phyloP scores from a whole-genome alignment of 2,329 filamentous ascomycete species.

The Epichloe glyceriae region DNA sequence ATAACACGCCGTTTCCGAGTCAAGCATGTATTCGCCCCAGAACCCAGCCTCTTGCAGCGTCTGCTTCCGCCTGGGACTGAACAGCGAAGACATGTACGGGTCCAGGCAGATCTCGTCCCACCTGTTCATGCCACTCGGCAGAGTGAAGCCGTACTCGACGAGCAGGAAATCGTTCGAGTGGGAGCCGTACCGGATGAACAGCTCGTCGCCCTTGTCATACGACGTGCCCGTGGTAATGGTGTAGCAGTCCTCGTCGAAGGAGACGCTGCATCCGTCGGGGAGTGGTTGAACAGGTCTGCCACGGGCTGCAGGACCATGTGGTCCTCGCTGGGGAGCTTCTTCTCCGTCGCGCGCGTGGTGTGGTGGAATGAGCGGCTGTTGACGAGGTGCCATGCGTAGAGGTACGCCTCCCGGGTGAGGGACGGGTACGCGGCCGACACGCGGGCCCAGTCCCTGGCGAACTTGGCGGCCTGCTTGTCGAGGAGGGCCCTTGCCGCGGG shows the following conservation, averaged over 20 bases:
- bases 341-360: constrained; percentile 30
- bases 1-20: constrained; percentile 37
- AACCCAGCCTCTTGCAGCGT: constrained; percentile 33
- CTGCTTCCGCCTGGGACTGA: constrained; percentile 21
- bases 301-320: constrained; percentile 59
- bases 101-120: constrained; percentile 40
- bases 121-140: constrained; percentile 28
- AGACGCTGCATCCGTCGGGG: constrained; percentile 36
- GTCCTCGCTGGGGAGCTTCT: constrained; percentile 34
- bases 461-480: constrained; percentile 35
- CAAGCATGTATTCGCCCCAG: constrained; percentile 37
- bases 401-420: constrained; percentile 27
- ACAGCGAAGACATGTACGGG: constrained; percentile 28
- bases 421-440: constrained; percentile 17
- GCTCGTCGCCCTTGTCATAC: constrained; percentile 46
- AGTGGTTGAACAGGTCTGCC: constrained; percentile 58
- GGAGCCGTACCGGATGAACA: constrained; percentile 54
- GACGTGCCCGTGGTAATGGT: constrained; percentile 36
- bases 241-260: constrained; percentile 39
- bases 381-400: constrained; percentile 45
- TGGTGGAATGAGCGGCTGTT: constrained; percentile 53
- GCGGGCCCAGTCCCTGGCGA: constrained; percentile 27
- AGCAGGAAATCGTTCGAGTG: constrained; percentile 61
- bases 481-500: constrained; percentile 32
- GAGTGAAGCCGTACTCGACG: constrained; percentile 49